phyloP scores from a whole-genome alignment of 495 filamentous ascomycete species.

The Hypomontagnella submonticulosa region DNA sequence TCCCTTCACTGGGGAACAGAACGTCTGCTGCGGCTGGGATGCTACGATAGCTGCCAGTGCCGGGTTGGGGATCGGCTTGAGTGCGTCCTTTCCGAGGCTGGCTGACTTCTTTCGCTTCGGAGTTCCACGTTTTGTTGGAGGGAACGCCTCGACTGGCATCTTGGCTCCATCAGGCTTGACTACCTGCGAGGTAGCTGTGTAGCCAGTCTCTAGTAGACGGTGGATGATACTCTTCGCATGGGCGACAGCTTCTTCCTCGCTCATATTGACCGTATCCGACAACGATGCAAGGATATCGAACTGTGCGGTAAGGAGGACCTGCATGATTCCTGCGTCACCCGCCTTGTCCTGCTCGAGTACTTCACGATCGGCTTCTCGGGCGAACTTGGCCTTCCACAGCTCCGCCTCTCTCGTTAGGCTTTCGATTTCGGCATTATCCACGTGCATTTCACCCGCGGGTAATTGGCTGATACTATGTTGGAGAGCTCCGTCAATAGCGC shows the following conservation, averaged over 20 bases:
- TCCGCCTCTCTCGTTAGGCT: conserved; percentile 84
- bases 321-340: conserved; percentile 79
- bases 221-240: conserved; percentile 82
- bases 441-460: conserved; percentile 72
- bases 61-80: conserved; percentile 51
- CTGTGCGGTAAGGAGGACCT: conserved; percentile 86
- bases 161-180: conserved; percentile 88
- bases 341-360: conserved; percentile 85
- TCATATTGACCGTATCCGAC: conserved; percentile 80
- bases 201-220: conserved; percentile 80
- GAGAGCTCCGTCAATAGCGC: conserved; percentile 83
- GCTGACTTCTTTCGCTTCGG: conserved; percentile 77
- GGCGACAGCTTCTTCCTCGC: conserved; percentile 81
- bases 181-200: conserved; percentile 76
- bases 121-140: conserved; percentile 75
- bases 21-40: conserved; percentile 51
- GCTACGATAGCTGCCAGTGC: conserved; percentile 52
- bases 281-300: conserved; percentile 89
- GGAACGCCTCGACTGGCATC: conserved; percentile 69
- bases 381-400: conserved; percentile 81
- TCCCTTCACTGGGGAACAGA: conserved; percentile 67
- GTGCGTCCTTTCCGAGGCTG: conserved; percentile 42
- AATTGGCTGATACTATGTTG: conserved; percentile 85
- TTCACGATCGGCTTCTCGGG: conserved; percentile 79
- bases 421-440: conserved; percentile 75